These are phyloP conservation scores for Phytophthora colocasiae DNA, from an alignment of 352 stramenopile species.

Conservation along the genomic window DNA sequence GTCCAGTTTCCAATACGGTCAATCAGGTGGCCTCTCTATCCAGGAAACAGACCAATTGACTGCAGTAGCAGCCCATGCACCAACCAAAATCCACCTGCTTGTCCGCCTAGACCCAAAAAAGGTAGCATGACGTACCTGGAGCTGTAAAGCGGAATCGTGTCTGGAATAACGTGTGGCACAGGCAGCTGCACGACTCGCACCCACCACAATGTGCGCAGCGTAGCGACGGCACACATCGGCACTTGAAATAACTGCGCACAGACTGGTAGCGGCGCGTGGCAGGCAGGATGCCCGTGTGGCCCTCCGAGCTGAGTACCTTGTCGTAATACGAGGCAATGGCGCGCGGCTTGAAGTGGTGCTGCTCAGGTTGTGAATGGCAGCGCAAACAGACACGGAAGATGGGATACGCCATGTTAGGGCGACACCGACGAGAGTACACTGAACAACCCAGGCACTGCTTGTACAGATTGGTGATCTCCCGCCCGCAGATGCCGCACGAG, in stretches of 20 bases:
- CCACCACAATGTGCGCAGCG: constrained; percentile 74
- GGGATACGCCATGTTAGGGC: constrained; percentile 70
- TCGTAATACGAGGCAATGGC: constrained; percentile 68
- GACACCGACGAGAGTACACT: constrained; percentile 61
- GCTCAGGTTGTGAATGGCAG: constrained; percentile 73
- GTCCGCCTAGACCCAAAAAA: not conserved
- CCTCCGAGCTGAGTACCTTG: constrained; percentile 73
- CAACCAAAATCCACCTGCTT: constrained; percentile 1
- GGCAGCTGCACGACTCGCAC: constrained; percentile 82
- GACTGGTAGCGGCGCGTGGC: constrained; percentile 71
- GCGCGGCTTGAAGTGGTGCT: constrained; percentile 79
- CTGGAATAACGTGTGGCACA: constrained; percentile 90
- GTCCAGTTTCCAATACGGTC: not conserved
- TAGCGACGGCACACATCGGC: constrained; percentile 63
- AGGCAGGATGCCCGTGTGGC: constrained; percentile 72
- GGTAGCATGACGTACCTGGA: constrained; percentile 56
- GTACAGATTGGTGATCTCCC: constrained; percentile 87
- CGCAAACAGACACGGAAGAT: constrained; percentile 78
- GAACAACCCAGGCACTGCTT: constrained; percentile 87
- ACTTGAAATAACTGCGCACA: constrained; percentile 79
- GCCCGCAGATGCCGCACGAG: constrained; percentile 66
- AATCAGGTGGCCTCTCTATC: not conserved
- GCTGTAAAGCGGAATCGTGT: constrained; percentile 82
- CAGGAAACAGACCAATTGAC: constrained; percentile 1
- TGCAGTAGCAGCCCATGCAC: not conserved